Base-by-base conservation (phyloP, 495 filamentous ascomycete genomes). In the Aspergillus indologenus region DNA sequence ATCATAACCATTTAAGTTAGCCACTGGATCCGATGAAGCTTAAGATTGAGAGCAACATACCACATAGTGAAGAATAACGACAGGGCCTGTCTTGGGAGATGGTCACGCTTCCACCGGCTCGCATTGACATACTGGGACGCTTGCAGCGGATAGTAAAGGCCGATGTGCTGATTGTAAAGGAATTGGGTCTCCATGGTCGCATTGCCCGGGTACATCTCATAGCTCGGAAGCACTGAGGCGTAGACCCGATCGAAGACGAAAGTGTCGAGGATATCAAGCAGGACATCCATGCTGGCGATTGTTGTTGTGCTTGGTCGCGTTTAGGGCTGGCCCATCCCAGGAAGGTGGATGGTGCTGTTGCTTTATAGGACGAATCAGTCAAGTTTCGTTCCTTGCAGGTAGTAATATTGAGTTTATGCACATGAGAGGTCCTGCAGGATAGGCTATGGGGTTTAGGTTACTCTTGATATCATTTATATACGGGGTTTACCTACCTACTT, bases 201-300 rank as follows among this genome's bases (percentile, higher is more conserved):
- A 43, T 54, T 48, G 5, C 14, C 21, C 0, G 46, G 4, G n/a
- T n/a, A 19, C 3, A 44, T 9, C 6, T 53, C 21, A 14, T 55
- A 43, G 0, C 20, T 31, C 15, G 91, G 91, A 31, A 88, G 75
- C 6, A 84, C 29, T 14, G 66, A 71, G 49, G 91, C 85, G 70
- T 93, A 96, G 48, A 88, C 52, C 62, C 83, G 80, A 72, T 96
- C 91, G 67, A 85, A 85, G 42, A 90, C 60, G 70, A 85, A 87
- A 64, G 84, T 90, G 73, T 96, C 91, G 65, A 80, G 78, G 61
- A 90, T 58, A 67, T 93, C 88, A 63, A 96, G 83, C 17, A 91
- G 78, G 75, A 93, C 80, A 78, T 96, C 91, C 91, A 96, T 96
- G 58, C 71, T 62, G 55, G 23, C 26, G 48, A 15, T 40, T 4